Evolutionary conservation across 2,329 filamentous ascomycete species (phyloP).

Genomic region (Phyllosticta paracitricarpa): DNA sequence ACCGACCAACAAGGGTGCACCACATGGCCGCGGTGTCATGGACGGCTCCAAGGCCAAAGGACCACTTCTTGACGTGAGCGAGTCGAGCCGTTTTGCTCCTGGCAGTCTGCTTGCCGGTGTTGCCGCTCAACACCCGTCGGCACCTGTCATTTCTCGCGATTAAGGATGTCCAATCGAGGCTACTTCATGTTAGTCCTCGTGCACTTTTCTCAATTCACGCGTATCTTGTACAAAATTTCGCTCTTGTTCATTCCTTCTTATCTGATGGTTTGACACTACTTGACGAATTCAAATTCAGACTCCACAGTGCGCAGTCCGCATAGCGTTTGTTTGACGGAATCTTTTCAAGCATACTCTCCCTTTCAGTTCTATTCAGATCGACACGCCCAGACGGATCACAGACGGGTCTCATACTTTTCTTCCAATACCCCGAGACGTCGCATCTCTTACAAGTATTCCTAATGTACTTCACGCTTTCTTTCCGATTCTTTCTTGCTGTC

Average conservation of each 20-base stretch:
- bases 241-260: not conserved
- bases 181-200: not conserved
- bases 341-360: not conserved
- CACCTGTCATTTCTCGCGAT: conserved; percentile 29
- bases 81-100: conserved; percentile 33
- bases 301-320: not conserved
- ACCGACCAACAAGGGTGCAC: conserved; percentile 22
- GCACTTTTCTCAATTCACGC: too few relatives aligned
- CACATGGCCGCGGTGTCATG: conserved; percentile 35
- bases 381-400: not conserved
- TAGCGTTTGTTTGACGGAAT: not conserved
- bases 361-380: not conserved
- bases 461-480: not conserved
- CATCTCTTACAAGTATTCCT: not conserved
- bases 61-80: conserved; percentile 35
- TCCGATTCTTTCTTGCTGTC: not conserved
- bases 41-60: conserved; percentile 35
- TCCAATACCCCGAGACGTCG: not conserved
- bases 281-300: not conserved
- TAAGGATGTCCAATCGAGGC: conserved; percentile 16
- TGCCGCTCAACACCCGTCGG: conserved; percentile 22
- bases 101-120: conserved; percentile 40
- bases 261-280: not conserved
- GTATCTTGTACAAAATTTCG: not conserved
- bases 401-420: not conserved